A percentile compares a stretch with the other conserved stretches of the same genome.
Conservation (phyloP, 2,329 filamentous ascomycete genomes). For the Colletotrichum destructivum region DNA sequence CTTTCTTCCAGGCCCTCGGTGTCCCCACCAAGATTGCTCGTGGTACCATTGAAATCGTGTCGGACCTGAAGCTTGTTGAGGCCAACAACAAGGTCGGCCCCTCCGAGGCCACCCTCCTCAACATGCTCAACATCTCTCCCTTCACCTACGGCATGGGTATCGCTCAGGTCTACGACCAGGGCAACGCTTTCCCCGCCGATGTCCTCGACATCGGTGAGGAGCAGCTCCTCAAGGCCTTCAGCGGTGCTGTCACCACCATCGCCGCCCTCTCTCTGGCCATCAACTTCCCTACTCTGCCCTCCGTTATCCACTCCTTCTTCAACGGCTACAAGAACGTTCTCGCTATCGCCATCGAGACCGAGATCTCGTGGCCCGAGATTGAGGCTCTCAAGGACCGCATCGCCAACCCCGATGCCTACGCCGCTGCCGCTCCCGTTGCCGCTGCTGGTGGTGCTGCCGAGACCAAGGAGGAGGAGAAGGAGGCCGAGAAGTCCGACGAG, state of each 20-base stretch:
- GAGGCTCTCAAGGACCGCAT: slow-evolving; percentile 99
- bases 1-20: slow-evolving; percentile 99
- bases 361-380: slow-evolving; percentile 95
- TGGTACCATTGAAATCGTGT: slow-evolving; percentile 99
- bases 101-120: slow-evolving; percentile 98
- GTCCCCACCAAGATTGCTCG: slow-evolving; percentile 99
- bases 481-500: slow-evolving; percentile 76
- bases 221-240: slow-evolving; percentile 90
- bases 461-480: slow-evolving; percentile 72
- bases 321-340: slow-evolving; percentile 99
- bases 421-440: slow-evolving; percentile 82
- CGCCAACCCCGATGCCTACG: slow-evolving; percentile 98
- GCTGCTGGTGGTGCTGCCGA: slow-evolving; percentile 68
- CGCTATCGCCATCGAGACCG: slow-evolving; percentile 89
- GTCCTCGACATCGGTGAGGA: slow-evolving; percentile 96
- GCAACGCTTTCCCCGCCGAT: slow-evolving; percentile 88
- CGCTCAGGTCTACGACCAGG: slow-evolving; percentile 96
- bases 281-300: slow-evolving; percentile 96
- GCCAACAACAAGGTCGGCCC: slow-evolving; percentile 94
- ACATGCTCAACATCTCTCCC: slow-evolving; percentile 99
- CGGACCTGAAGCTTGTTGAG: slow-evolving; percentile 98
- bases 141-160: slow-evolving; percentile 99
- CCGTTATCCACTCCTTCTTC: slow-evolving; percentile 95
- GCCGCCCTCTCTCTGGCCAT: slow-evolving; percentile 91
- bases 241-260: slow-evolving; percentile 86